Base-by-base conservation (phyloP, 805 yeast species). In the Isabelozyma heimii region DNA sequence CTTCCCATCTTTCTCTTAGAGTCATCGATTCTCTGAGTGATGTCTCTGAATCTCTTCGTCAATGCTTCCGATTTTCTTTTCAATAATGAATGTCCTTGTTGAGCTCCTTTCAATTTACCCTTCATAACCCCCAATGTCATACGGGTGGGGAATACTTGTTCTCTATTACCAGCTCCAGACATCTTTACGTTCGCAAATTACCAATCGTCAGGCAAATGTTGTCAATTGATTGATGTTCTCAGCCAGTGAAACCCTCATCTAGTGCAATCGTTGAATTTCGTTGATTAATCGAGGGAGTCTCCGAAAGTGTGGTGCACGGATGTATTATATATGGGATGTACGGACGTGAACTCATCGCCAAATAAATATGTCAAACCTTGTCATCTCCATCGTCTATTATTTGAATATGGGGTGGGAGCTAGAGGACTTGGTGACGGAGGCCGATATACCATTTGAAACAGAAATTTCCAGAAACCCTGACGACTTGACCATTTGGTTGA, bases 1-100 rank as follows among this genome's bases (percentile, higher is more conserved):
- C 92, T 80, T 45, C 98, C 99, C 98, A 94, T 92, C 75, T 92
- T 94, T 59, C 92, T 82, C 73, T 92, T 92, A 41, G 98, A 85
- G 58, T 90, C 96, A 66, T 94, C 97, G 65, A 92, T 92, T 68
- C 97, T 77, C 66, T 81, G 88, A 14, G 97, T 91, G 62, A 92
- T 92, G 59, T 92, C 99, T 70, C 99, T 85, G 75, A 92, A 92
- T 61, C 99, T 80, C 69, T 91, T 91, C 16, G 98, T 94, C 65
- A 92, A 78, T 0, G 99, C 99, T 72, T 92, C 99, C 5, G 97
- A 91, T 69, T 92, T 92, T 71, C 98, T 83, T 76, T 92, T 92
- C 69, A 92, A 75, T 56, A 92, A 77, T 13, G 95, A 88, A 68
- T 94, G 96, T 37, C 99, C 99, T 63, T 89, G 96, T 61, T 89